Base-by-base conservation (phyloP, 306 rosid species). In the Rosa multiflora region DNA sequence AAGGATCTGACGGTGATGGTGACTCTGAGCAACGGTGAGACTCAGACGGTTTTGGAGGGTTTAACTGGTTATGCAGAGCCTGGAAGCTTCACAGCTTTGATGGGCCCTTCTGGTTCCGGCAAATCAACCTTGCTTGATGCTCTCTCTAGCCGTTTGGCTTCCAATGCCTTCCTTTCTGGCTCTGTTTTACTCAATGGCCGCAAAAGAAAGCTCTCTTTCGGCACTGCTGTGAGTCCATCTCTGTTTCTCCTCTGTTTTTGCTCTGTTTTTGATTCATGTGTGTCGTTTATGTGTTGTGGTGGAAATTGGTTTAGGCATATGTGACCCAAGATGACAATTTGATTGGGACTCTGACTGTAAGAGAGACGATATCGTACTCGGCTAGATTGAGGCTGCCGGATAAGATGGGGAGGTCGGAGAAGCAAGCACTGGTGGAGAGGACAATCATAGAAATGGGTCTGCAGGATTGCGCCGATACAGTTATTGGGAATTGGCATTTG, bases 41-140 rank as follows among this genome's bases (percentile, higher is more conserved):
- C 87, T 0, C 98, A 91, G 82, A 93, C 90, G n/a, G 98, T 96
- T 49, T 74, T 96, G 42, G 97, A 96, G 4, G 94, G 93, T 18
- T 81, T 93, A 11, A 89, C 89, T 75, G 99, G 98, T 5, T 96
- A 90, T 81, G 99, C 99, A 40, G 99, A 93, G 78, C 99, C 99
- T 17, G 99, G 99, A 12, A 83, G 86, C 56, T 83, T 96, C 82
- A 96, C 99, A 8, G 97, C 97, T 76, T 83, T 96, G 62, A 96
- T 96, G 99, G 99, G 99, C 0, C 99, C 99, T 7, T 96, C 99
- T 26, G 99, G 99, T 26, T 95, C 99, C 0, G 99, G 99, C 4
- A 95, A 95, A 83, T 95, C 98, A 0, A 93, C 99, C 1, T 86
- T 96, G 18, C 99, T 96, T 43, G 99, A 96, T 67, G 97, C 98